These are phyloP conservation scores for Alternaria triticimaculans DNA, from an alignment of 2,329 filamentous ascomycete genomes.

Conservation along the genomic window DNA sequence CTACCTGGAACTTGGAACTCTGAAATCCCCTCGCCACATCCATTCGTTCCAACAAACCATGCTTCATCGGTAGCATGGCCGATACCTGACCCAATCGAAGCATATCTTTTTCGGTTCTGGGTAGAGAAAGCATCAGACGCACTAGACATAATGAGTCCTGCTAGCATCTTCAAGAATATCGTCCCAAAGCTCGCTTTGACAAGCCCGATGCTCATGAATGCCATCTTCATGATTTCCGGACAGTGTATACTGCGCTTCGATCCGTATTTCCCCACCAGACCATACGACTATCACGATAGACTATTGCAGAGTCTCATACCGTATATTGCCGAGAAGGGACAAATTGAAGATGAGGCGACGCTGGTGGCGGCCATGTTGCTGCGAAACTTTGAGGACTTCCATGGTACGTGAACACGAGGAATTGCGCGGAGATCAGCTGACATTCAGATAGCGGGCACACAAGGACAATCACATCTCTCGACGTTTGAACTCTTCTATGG, in stretches of 20 bases:
- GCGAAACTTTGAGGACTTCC: slow-evolving; percentile 24
- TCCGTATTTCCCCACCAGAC: slow-evolving; percentile 16
- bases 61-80: slow-evolving; percentile 6
- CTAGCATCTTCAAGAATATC: slow-evolving; percentile 13
- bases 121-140: slow-evolving; percentile 16
- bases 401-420: slow-evolving; percentile 15
- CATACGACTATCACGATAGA: slow-evolving; percentile 26
- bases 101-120: slow-evolving; percentile 24
- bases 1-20: slow-evolving; percentile 2
- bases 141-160: slow-evolving; percentile 22
- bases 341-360: slow-evolving; percentile 25
- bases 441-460: slow-evolving; percentile 21
- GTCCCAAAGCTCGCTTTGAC: slow-evolving; percentile 30
- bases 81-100: slow-evolving; percentile 17
- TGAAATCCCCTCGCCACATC: slow-evolving; percentile 1
- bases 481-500: slow-evolving; percentile 25
- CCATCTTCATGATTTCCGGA: slow-evolving; percentile 49
- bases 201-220: slow-evolving; percentile 51
- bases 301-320: slow-evolving; percentile 23
- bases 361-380: slow-evolving; percentile 26
- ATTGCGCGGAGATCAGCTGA: background rate
- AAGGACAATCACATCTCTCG: slow-evolving; percentile 21
- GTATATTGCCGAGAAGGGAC: slow-evolving; percentile 19
- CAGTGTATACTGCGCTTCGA: slow-evolving; percentile 45
- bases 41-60: background rate